Percentiles rank a stretch among this genome's conserved stretches.
Conservation (phyloP, 2,329 filamentous ascomycete genomes). For the Fusarium sp. region DNA sequence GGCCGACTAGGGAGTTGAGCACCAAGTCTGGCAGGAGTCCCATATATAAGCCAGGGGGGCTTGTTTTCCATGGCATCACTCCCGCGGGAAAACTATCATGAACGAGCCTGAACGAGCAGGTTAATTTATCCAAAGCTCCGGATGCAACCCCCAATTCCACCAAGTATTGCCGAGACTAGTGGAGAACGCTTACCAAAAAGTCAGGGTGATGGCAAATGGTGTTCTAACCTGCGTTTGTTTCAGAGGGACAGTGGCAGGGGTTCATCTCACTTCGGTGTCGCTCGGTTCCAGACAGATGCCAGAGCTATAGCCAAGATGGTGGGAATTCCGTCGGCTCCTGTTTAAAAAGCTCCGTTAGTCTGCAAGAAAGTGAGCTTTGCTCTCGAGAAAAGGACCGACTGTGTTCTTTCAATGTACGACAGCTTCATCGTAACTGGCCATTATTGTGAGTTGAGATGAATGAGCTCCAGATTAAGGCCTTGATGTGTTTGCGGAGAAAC, state of each 20-base stretch:
- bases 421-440: background rate
- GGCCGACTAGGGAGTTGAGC: background rate
- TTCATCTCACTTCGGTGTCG: background rate
- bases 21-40: background rate
- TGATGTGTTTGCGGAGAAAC: background rate
- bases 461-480: background rate
- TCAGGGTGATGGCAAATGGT: background rate
- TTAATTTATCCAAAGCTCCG: background rate
- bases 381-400: constrained; percentile 14
- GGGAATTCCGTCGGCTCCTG: constrained; percentile 5
- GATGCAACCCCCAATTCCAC: background rate
- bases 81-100: background rate
- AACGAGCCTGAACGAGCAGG: background rate
- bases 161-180: background rate
- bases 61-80: background rate
- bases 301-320: background rate
- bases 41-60: background rate
- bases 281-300: background rate
- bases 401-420: background rate
- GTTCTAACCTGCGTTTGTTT: background rate
- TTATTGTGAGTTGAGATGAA: background rate
- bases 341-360: background rate
- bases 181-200: background rate
- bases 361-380: background rate
- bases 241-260: background rate